A percentile compares a stretch with the other conserved stretches of the same genome.
These are phyloP conservation scores for Antarctomyces pellizariae DNA, from an alignment of 495 filamentous ascomycete species.

Conservation along the genomic window DNA sequence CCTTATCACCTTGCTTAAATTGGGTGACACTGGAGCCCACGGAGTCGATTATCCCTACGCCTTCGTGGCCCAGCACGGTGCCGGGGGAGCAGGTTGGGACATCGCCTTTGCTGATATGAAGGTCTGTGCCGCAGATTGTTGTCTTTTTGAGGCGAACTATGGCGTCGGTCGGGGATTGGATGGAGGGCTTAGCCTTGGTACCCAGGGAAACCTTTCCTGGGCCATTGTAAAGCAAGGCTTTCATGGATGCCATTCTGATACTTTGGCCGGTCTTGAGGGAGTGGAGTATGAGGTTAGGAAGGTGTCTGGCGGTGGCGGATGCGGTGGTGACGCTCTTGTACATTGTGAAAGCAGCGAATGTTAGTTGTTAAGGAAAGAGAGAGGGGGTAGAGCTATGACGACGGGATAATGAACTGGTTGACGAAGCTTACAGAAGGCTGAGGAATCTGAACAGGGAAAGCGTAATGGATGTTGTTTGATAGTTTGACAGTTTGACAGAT, in stretches of 20 bases:
- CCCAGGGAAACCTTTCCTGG: slow-evolving; percentile 8
- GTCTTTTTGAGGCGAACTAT: slow-evolving; percentile 15
- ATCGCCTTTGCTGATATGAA: slow-evolving; percentile 18
- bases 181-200: slow-evolving; percentile 9
- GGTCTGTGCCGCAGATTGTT: slow-evolving; percentile 21
- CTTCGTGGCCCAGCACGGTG: slow-evolving; percentile 22
- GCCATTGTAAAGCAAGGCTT: slow-evolving; percentile 18
- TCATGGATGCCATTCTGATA: slow-evolving; percentile 13
- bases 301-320: too few species aligned
- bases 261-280: too few species aligned
- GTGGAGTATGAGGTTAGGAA: too few species aligned
- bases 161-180: slow-evolving; percentile 12
- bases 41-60: slow-evolving; percentile 17
- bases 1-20: slow-evolving; percentile 16
- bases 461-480: too few species aligned
- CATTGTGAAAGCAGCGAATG: too few species aligned
- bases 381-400: too few species aligned
- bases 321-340: too few species aligned
- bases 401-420: too few species aligned
- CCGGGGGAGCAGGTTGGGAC: slow-evolving; percentile 10
- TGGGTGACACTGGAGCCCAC: slow-evolving; percentile 12
- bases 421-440: too few species aligned
- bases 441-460: too few species aligned
- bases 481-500: too few species aligned
- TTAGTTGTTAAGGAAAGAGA: too few species aligned